Evolutionary conservation across 768 basidiomycete genomes (phyloP).

Genomic region (Hericium alpestre): DNA sequence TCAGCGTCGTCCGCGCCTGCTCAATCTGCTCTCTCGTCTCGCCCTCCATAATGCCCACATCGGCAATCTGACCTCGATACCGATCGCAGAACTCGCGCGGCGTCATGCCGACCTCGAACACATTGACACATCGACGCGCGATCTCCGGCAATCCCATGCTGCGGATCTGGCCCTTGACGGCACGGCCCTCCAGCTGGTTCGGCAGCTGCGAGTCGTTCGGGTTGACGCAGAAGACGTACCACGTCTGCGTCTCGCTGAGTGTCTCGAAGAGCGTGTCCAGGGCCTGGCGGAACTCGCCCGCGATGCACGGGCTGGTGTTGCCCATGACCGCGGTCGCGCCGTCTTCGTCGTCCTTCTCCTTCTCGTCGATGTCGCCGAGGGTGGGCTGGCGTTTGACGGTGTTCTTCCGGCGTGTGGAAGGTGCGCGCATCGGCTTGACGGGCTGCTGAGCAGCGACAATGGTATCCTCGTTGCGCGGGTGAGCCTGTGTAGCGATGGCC

Average conservation of each 20-base stretch:
- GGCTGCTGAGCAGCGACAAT: constrained; percentile 91
- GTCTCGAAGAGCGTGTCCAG: constrained; percentile 81
- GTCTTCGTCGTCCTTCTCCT: constrained; percentile 33
- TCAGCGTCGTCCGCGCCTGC: constrained; percentile 45
- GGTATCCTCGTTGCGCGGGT: constrained; percentile 88
- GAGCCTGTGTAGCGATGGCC: constrained; percentile 84
- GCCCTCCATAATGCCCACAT: constrained; percentile 49
- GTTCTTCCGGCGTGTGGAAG: constrained; percentile 76
- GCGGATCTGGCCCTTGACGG: constrained; percentile 85
- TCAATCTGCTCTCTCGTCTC: constrained; percentile 49
- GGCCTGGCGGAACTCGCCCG: constrained; percentile 80
- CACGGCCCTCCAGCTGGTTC: constrained; percentile 85
- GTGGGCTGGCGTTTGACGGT: constrained; percentile 56
- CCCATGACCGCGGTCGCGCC: constrained; percentile 22
- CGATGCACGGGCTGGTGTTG: constrained; percentile 52
- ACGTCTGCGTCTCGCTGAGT: constrained; percentile 78
- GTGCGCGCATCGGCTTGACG: constrained; percentile 88
- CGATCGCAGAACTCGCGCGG: constrained; percentile 78
- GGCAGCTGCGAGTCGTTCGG: constrained; percentile 94
- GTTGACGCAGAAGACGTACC: constrained; percentile 88
- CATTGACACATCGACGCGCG: constrained; percentile 49
- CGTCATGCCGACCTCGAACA: constrained; percentile 80
- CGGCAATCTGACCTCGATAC: constrained; percentile 59
- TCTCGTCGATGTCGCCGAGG: constrained; percentile 34
- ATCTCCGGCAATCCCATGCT: constrained; percentile 74